These are phyloP conservation scores for Beauveria sp. DNA, from an alignment of 2,329 filamentous ascomycete genomes.

Conservation along the genomic window DNA sequence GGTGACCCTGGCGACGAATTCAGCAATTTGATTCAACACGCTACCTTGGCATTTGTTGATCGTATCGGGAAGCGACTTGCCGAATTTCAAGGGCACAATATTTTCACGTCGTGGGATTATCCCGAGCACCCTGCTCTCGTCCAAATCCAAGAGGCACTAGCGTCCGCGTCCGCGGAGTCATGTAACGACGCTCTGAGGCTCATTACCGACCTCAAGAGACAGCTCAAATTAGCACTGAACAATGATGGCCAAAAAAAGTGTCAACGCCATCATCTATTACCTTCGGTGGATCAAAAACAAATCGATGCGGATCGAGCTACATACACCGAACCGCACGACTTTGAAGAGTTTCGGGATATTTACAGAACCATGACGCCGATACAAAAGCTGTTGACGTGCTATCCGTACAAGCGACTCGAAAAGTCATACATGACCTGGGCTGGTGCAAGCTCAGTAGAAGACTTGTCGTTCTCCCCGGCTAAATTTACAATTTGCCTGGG, in stretches of 20 bases:
- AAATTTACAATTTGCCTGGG: not conserved
- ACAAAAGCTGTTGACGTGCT: constrained; percentile 22
- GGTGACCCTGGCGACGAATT: constrained; percentile 46
- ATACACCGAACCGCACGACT: constrained; percentile 28
- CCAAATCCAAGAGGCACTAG: constrained; percentile 18
- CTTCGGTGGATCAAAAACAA: not conserved
- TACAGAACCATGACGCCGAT: constrained; percentile 20
- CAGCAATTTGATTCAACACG: constrained; percentile 50
- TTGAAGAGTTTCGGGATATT: constrained; percentile 17
- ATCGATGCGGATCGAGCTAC: constrained; percentile 28
- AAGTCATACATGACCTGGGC: not conserved
- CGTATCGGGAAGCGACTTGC: constrained; percentile 29
- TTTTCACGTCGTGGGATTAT: constrained; percentile 24
- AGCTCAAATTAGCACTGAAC: not conserved
- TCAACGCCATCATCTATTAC: not conserved
- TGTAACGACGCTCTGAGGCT: not conserved
- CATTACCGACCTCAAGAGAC: not conserved
- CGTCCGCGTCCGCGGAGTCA: constrained; percentile 11
- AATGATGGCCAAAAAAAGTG: not conserved
- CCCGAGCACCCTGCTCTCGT: constrained; percentile 27
- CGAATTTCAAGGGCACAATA: constrained; percentile 25
- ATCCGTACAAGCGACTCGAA: not conserved
- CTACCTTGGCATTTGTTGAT: constrained; percentile 43
- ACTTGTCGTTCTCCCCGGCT: not conserved
- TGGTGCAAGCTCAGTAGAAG: no score